A percentile compares a stretch with the other conserved stretches of the same genome.
Evolutionary conservation across 163 green algal species (phyloP).

Genomic region (Scenedesmus sp.): DNA sequence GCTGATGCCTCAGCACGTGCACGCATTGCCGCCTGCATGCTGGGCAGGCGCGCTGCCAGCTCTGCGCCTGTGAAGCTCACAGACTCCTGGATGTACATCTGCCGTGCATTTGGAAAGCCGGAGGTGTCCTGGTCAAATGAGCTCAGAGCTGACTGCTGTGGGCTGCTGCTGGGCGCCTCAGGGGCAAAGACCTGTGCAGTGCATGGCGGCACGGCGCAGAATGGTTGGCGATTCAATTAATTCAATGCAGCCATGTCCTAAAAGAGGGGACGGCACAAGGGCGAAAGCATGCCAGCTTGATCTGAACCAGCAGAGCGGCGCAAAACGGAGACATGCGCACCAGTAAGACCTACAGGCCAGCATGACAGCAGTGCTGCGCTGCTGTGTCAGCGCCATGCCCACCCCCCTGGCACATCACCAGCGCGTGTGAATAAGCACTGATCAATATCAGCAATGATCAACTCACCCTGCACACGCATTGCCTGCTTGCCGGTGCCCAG

Average conservation of each 20-base stretch:
- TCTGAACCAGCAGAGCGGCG: not conserved
- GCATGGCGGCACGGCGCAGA: not conserved
- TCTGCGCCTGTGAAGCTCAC: slow-evolving; percentile 37
- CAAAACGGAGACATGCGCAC: not conserved
- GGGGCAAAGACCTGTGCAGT: not conserved
- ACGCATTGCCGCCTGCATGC: slow-evolving; percentile 42
- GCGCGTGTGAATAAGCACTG: too few relatives aligned
- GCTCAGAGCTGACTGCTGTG: not conserved
- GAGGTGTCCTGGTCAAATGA: slow-evolving; percentile 1
- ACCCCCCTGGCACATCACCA: not conserved
- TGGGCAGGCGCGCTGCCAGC: slow-evolving; percentile 42
- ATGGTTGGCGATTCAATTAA: not conserved
- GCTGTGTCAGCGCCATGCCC: not conserved
- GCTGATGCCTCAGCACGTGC: slow-evolving; percentile 12
- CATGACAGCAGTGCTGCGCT: not conserved
- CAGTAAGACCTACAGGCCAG: too few relatives aligned
- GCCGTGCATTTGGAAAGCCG: not conserved
- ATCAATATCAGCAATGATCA: not conserved
- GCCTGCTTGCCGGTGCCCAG: not conserved
- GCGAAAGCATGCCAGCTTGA: too few relatives aligned
- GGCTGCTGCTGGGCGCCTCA: not conserved
- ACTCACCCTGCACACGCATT: slow-evolving; percentile 1
- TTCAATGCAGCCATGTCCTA: too few relatives aligned
- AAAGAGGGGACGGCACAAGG: too few relatives aligned
- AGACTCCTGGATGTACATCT: slow-evolving; percentile 55